Percentiles rank a stretch among this genome's conserved stretches.
These are phyloP conservation scores for Phialophora verrucosa DNA, from an alignment of 2,329 filamentous ascomycete genomes.

Conservation along the genomic window DNA sequence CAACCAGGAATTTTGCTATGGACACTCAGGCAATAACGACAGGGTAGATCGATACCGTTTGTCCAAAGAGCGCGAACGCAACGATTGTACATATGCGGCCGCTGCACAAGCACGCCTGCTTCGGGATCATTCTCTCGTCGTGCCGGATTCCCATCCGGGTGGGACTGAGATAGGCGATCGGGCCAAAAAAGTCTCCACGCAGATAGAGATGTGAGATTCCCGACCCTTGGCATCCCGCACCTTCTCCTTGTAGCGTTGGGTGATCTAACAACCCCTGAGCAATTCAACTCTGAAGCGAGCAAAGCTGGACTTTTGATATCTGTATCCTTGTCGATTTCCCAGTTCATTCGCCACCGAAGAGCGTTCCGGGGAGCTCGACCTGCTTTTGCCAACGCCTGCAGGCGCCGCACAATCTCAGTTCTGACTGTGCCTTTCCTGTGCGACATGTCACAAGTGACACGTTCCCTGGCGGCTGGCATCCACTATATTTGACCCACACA, in stretches of 20 bases:
- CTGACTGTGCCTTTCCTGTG: not conserved
- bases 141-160: not conserved
- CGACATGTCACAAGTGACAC: conserved; percentile 2
- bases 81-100: not conserved
- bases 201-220: not conserved
- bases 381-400: not conserved
- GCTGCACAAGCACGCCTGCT: not conserved
- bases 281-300: not conserved
- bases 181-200: not conserved
- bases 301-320: not conserved
- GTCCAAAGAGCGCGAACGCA: not conserved
- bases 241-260: not conserved
- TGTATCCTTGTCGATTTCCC: not conserved
- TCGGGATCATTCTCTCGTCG: not conserved
- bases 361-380: not conserved
- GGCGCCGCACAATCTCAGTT: not conserved
- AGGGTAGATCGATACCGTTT: not conserved
- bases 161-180: not conserved
- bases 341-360: not conserved
- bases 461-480: not conserved
- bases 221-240: conserved; percentile 1
- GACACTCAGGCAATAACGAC: not conserved
- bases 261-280: not conserved
- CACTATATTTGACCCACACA: not conserved
- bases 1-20: not conserved